These are phyloP conservation scores for Dactylis glomerata DNA, from an alignment of 176 grass and related monocot genomes.

Conservation along the genomic window DNA sequence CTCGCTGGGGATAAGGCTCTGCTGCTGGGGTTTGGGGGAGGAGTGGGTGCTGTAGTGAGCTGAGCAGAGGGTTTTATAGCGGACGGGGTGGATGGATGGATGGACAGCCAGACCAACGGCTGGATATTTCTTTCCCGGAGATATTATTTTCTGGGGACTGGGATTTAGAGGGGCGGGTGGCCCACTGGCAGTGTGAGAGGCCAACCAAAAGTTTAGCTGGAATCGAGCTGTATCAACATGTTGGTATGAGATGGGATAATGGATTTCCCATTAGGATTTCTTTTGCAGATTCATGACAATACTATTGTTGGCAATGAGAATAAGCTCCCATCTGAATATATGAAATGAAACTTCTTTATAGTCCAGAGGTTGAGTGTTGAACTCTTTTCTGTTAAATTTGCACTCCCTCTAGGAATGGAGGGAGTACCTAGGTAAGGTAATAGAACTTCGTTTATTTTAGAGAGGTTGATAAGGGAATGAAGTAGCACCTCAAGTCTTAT, in stretches of 20 bases:
- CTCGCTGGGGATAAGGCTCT: constrained; percentile 66
- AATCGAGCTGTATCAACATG: background rate
- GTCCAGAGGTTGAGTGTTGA: background rate
- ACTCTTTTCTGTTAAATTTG: background rate
- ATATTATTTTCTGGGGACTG: constrained; percentile 32
- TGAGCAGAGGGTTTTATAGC: constrained; percentile 38
- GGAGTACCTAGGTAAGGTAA: background rate
- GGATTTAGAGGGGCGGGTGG: background rate
- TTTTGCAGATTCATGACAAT: background rate
- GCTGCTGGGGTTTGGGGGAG: constrained; percentile 18
- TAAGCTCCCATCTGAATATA: background rate
- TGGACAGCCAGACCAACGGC: constrained; percentile 1
- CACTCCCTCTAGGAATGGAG: background rate
- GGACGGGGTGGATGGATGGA: background rate
- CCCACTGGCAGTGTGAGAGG: constrained; percentile 21
- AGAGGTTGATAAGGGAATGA: background rate
- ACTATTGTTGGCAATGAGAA: background rate
- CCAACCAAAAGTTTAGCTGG: constrained; percentile 9
- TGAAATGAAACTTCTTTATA: background rate
- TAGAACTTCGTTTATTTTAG: background rate
- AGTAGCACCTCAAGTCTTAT: background rate
- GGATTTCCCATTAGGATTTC: background rate
- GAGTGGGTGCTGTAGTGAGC: background rate
- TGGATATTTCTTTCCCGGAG: constrained; percentile 20
- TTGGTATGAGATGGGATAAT: background rate